Conservation (phyloP, 352 stramenopile genomes). For the Pythium brachiatum region DNA sequence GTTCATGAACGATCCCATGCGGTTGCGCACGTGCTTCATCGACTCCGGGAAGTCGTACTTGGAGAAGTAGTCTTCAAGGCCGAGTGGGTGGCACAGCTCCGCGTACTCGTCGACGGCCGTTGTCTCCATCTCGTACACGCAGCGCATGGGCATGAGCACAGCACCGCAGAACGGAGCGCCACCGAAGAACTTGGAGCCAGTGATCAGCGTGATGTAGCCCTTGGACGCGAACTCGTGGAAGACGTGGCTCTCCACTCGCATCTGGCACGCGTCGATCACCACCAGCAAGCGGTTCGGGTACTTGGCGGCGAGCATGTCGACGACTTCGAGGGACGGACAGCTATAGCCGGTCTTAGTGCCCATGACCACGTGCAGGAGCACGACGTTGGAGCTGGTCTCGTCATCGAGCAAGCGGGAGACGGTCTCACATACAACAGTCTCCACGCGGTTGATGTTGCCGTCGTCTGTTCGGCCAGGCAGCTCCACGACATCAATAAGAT, state of each 20-base stretch:
- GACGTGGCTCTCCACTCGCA: constrained; percentile 60
- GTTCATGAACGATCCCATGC: constrained; percentile 64
- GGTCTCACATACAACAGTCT: constrained; percentile 39
- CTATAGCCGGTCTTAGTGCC: constrained; percentile 85
- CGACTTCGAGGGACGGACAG: constrained; percentile 65
- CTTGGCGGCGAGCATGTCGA: constrained; percentile 45
- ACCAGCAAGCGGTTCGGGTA: constrained; percentile 77
- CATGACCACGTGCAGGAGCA: constrained; percentile 83
- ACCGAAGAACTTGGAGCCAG: constrained; percentile 87
- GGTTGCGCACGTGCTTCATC: constrained; percentile 63
- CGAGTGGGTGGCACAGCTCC: constrained; percentile 62
- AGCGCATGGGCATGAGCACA: constrained; percentile 75
- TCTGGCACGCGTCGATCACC: constrained; percentile 86
- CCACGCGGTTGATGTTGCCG: constrained; percentile 48
- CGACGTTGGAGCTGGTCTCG: constrained; percentile 47
- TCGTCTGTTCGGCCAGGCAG: constrained; percentile 53
- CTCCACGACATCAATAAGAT: constrained; percentile 65
- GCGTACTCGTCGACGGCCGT: constrained; percentile 50
- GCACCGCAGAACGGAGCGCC: constrained; percentile 84
- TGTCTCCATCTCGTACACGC: constrained; percentile 78
- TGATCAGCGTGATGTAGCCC: constrained; percentile 77
- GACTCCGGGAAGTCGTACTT: constrained; percentile 64
- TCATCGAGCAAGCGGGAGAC: constrained; percentile 48
- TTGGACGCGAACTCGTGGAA: constrained; percentile 63
- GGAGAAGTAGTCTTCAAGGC: constrained; percentile 84